These are phyloP conservation scores for Penicillium griseofulvum DNA, from an alignment of 2,329 filamentous ascomycete genomes.

Conservation along the genomic window DNA sequence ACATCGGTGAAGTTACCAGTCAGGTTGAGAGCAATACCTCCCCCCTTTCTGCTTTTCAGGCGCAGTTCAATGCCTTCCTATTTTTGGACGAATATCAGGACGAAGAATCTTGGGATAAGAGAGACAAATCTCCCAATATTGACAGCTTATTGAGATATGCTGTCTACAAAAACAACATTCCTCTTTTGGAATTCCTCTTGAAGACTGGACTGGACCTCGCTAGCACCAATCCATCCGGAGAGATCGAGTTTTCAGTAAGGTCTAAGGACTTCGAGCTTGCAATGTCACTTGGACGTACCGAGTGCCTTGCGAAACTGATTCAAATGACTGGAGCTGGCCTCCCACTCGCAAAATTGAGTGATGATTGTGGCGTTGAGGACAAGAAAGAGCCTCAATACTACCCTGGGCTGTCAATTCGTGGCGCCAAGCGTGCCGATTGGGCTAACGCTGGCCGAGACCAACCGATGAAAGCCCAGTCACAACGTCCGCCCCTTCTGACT, in stretches of 20 bases:
- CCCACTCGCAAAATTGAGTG: conserved; percentile 64
- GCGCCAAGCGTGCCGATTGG: conserved; percentile 73
- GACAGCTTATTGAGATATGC: conserved; percentile 43
- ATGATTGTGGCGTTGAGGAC: conserved; percentile 62
- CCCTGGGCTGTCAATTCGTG: conserved; percentile 72
- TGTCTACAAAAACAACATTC: conserved; percentile 53
- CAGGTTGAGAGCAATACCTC: conserved; percentile 64
- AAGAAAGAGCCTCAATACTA: conserved; percentile 69
- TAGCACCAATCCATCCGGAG: conserved; percentile 1
- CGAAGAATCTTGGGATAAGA: not conserved
- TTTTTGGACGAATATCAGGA: conserved; percentile 13
- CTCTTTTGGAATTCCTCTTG: conserved; percentile 58
- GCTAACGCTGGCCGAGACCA: conserved; percentile 57
- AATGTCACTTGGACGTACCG: conserved; percentile 40
- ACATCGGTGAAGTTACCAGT: conserved; percentile 67
- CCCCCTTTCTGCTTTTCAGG: conserved; percentile 55
- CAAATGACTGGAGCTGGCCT: conserved; percentile 65
- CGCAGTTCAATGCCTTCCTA: conserved; percentile 32
- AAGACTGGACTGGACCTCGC: conserved; percentile 43
- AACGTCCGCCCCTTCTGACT: conserved; percentile 32
- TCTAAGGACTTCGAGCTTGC: conserved; percentile 39
- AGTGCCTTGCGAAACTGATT: conserved; percentile 57
- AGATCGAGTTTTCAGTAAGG: conserved; percentile 6
- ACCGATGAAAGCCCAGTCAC: not conserved
- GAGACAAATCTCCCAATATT: not conserved